phyloP scores from a whole-genome alignment of 2,329 filamentous ascomycete species.

The Dothideomycetidae sp. region DNA sequence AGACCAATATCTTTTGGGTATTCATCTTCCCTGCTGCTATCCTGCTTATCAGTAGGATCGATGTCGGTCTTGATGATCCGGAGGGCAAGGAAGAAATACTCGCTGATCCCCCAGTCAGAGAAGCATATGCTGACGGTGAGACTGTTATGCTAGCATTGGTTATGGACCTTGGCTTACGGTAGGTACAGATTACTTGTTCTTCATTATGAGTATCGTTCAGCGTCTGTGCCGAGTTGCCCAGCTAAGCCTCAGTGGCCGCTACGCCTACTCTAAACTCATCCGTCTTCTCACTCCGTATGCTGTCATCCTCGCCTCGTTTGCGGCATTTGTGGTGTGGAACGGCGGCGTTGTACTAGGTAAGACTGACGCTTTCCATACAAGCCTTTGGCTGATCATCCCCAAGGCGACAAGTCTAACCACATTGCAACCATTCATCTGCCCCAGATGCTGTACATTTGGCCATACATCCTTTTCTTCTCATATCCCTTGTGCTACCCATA shows the following conservation, averaged over 20 bases:
- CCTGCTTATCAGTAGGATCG: constrained; percentile 33
- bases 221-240: background rate
- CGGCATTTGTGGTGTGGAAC: constrained; percentile 68
- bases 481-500: constrained; percentile 55
- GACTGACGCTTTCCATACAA: constrained; percentile 13
- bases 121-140: constrained; percentile 36
- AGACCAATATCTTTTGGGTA: constrained; percentile 97
- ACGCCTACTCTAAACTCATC: constrained; percentile 4
- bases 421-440: constrained; percentile 75
- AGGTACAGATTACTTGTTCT: constrained; percentile 16
- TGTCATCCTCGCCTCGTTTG: constrained; percentile 52
- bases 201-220: constrained; percentile 6
- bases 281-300: constrained; percentile 35
- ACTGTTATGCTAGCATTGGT: too few species aligned
- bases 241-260: constrained; percentile 1
- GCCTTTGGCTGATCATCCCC: constrained; percentile 15
- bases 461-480: constrained; percentile 80
- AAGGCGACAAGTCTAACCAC: constrained; percentile 89
- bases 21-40: constrained; percentile 55
- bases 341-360: constrained; percentile 78
- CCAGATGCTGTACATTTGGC: constrained; percentile 93
- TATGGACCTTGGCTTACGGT: constrained; percentile 6
- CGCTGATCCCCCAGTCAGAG: constrained; percentile 36
- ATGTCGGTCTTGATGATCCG: constrained; percentile 36
- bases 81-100: constrained; percentile 25